Base-by-base conservation (phyloP, 805 yeast genomes). In the Yueomyces sp. region DNA sequence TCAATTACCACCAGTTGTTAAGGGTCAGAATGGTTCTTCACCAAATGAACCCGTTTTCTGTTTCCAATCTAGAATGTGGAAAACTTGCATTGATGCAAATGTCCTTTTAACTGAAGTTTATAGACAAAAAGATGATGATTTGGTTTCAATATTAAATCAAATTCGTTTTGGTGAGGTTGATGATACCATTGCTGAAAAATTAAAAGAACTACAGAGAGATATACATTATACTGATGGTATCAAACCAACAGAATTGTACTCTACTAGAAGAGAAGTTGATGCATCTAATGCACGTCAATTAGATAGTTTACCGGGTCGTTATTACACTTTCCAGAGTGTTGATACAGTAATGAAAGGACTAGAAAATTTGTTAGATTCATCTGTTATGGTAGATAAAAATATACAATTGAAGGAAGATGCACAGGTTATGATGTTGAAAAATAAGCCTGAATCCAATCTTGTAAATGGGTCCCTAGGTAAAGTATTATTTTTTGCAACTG, bases 391-490 rank as follows among this genome's bases (percentile, higher is more conserved):
- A 39, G 83, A 81, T 29, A 70, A 72, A 45, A 56, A 52, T 5
- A 55, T 92, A 12, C 69, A 66, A 2, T 64, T 92, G 49, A 90
- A 88, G 59, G 79, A 76, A 44, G 86, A 85, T 36, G 94, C 96
- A 0, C 98, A 92, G 61, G 96, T 92, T 2, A 88, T 92, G 96
- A 78, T 85, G 71, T 64, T 92, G 50, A 85, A 84, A 53, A 92
- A 92, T 58, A 70, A 74, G 30, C 88, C 85, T 49, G 81, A 77
- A 7, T 64, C 69, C 2, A 56, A 56, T 19, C 66, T 92, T 36
- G 97, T 92, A 37, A 92, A 92, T 63, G 98, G 99, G 3, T 76
- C 96, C 0, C 67, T 90, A 36, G 99, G 99, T 0, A 76, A 70
- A 36, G 81, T 92, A 1, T 46, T 68, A 3, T 60, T 63, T 32